Conservation (phyloP, 257 asterid species). For the Solanum medicagineum region DNA sequence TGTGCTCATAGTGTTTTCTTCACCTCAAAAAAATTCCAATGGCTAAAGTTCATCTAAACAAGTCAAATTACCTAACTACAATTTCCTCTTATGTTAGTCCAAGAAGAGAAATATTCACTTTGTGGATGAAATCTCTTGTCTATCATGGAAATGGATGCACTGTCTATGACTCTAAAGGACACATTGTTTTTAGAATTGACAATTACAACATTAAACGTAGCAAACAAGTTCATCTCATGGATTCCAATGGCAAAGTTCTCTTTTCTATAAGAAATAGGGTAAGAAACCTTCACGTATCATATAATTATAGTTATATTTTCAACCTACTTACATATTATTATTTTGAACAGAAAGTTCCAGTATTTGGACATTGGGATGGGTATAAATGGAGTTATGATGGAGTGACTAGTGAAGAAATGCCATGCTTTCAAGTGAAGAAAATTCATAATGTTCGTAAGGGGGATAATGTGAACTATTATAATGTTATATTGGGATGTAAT, state of each 20-base stretch:
- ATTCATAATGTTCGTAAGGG: constrained; percentile 5
- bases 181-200: constrained; percentile 42
- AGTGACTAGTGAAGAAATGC: constrained; percentile 5
- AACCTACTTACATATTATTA: neutral
- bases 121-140: constrained; percentile 71
- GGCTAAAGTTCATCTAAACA: constrained; percentile 52
- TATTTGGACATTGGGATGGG: constrained; percentile 29
- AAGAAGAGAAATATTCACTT: constrained; percentile 32
- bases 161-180: constrained; percentile 33
- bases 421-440: constrained; percentile 26
- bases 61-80: neutral
- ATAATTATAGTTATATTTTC: neutral
- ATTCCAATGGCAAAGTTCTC: constrained; percentile 32
- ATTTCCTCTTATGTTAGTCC: constrained; percentile 7
- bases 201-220: constrained; percentile 34
- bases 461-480: neutral
- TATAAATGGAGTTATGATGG: constrained; percentile 7
- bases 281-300: neutral
- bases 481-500: constrained; percentile 13
- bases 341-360: constrained; percentile 9
- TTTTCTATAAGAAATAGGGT: constrained; percentile 49
- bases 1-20: neutral
- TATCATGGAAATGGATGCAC: constrained; percentile 54
- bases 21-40: constrained; percentile 4
- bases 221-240: constrained; percentile 46